Conservation (phyloP, 2,329 filamentous ascomycete species). For the Fusarium subtropicale region DNA sequence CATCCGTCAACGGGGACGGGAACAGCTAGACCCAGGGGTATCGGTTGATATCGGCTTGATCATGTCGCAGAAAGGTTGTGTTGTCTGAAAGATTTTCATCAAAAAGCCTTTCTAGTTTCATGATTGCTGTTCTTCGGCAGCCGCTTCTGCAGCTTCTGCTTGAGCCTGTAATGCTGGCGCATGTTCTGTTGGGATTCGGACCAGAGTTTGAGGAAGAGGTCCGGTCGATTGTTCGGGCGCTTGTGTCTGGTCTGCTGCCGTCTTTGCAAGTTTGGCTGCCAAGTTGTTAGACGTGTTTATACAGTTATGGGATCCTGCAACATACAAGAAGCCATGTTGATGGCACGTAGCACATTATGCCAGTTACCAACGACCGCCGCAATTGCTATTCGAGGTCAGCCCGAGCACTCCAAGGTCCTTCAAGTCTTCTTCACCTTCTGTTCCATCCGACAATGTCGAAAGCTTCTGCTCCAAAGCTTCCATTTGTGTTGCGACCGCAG, state of each 20-base stretch:
- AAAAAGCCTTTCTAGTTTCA: slow-evolving; percentile 9
- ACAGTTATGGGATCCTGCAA: slow-evolving; percentile 21
- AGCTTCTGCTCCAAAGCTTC: slow-evolving; percentile 83
- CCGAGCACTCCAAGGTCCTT: background rate
- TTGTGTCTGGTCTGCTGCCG: slow-evolving; percentile 57
- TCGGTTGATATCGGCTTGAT: background rate
- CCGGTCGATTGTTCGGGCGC: slow-evolving; percentile 57
- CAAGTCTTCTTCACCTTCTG: slow-evolving; percentile 70
- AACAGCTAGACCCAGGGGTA: background rate
- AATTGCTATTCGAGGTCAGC: slow-evolving; percentile 69
- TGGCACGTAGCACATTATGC: slow-evolving; percentile 86
- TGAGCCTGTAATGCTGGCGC: slow-evolving; percentile 72
- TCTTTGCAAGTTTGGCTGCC: slow-evolving; percentile 76
- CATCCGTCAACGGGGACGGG: background rate
- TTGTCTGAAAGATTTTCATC: background rate
- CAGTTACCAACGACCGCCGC: slow-evolving; percentile 88
- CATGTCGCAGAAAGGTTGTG: too few species aligned
- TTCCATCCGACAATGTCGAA: slow-evolving; percentile 81
- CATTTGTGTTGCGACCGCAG: slow-evolving; percentile 83
- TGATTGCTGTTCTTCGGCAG: slow-evolving; percentile 55
- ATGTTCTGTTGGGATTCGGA: slow-evolving; percentile 86
- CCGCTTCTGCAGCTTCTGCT: slow-evolving; percentile 62
- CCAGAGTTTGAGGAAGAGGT: slow-evolving; percentile 82
- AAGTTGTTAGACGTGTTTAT: slow-evolving; percentile 1
- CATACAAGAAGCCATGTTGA: slow-evolving; percentile 87